phyloP scores from a whole-genome alignment of 2,329 filamentous ascomycete species.

The Phialophora expanda region DNA sequence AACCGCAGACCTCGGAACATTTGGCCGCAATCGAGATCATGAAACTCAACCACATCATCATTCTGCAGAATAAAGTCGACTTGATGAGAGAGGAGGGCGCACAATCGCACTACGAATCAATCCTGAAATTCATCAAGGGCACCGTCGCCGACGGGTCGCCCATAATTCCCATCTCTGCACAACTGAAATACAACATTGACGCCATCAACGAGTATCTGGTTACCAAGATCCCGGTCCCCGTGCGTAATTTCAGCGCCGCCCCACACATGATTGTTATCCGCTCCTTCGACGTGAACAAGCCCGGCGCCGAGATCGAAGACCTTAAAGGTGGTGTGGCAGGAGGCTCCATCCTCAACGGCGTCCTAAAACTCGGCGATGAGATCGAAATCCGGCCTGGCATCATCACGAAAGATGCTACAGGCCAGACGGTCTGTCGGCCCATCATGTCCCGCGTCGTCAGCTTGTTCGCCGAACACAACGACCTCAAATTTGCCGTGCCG shows the following conservation, averaged over 20 bases:
- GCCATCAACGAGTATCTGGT: slow-evolving; percentile 96
- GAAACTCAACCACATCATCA: slow-evolving; percentile 99
- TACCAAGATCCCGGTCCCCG: slow-evolving; percentile 89
- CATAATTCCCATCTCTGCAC: slow-evolving; percentile 94
- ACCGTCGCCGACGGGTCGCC: slow-evolving; percentile 94
- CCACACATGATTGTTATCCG: slow-evolving; percentile 99
- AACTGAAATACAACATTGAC: slow-evolving; percentile 99
- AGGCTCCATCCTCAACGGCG: slow-evolving; percentile 94
- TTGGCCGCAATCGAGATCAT: slow-evolving; percentile 99
- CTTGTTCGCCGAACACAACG: slow-evolving; percentile 96
- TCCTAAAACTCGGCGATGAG: slow-evolving; percentile 95
- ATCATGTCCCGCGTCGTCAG: slow-evolving; percentile 96
- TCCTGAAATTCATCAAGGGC: slow-evolving; percentile 96
- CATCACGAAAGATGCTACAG: slow-evolving; percentile 90
- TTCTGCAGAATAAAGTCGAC: slow-evolving; percentile 99
- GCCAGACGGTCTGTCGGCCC: slow-evolving; percentile 92
- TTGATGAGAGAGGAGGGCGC: slow-evolving; percentile 96
- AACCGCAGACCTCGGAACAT: slow-evolving; percentile 98
- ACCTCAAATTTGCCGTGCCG: slow-evolving; percentile 96
- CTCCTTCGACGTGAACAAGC: slow-evolving; percentile 99
- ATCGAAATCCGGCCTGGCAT: slow-evolving; percentile 99
- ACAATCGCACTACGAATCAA: slow-evolving; percentile 92
- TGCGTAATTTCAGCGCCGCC: slow-evolving; percentile 86
- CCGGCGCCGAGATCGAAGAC: slow-evolving; percentile 97
- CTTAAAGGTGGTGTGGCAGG: slow-evolving; percentile 98